Evolutionary conservation across 768 basidiomycete genomes (phyloP).

Genomic region (Hypholoma sublateritium): DNA sequence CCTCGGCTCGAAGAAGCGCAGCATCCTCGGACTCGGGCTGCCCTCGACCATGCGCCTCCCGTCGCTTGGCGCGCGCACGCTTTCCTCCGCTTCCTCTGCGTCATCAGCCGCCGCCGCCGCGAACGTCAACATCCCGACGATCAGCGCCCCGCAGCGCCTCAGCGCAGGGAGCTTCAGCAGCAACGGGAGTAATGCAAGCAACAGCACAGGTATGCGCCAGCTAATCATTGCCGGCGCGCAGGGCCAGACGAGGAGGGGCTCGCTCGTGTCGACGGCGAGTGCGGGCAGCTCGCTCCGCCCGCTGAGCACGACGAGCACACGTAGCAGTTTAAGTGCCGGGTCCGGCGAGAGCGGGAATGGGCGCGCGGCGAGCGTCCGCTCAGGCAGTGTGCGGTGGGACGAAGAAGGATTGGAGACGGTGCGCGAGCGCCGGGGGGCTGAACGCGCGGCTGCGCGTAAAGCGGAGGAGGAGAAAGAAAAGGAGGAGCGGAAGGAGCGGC

Average conservation of each 20-base stretch:
- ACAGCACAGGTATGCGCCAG: neutral
- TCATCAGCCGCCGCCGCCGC: slow-evolving; percentile 6
- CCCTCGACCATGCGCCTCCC: slow-evolving; percentile 55
- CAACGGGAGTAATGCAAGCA: neutral
- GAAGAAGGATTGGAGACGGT: slow-evolving; percentile 42
- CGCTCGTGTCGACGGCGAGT: slow-evolving; percentile 17
- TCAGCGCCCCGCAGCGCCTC: slow-evolving; percentile 3
- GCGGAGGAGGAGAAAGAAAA: slow-evolving; percentile 23
- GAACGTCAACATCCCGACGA: neutral
- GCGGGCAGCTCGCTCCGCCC: slow-evolving; percentile 39
- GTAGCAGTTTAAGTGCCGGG: neutral
- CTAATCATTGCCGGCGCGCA: neutral
- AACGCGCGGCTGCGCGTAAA: slow-evolving; percentile 33
- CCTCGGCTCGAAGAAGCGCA: slow-evolving; percentile 57
- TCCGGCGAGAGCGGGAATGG: neutral
- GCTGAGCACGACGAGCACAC: slow-evolving; percentile 10
- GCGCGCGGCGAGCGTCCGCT: neutral
- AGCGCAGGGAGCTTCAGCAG: neutral
- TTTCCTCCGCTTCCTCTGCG: slow-evolving; percentile 22
- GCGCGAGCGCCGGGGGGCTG: slow-evolving; percentile 43
- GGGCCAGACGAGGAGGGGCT: slow-evolving; percentile 10
- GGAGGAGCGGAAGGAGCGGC: slow-evolving; percentile 28
- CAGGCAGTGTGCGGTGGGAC: slow-evolving; percentile 24
- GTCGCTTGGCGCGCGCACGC: slow-evolving; percentile 37
- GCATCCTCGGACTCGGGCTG: slow-evolving; percentile 61